phyloP scores from a whole-genome alignment of 768 basidiomycete genomes.

The Panellus pusillus region DNA sequence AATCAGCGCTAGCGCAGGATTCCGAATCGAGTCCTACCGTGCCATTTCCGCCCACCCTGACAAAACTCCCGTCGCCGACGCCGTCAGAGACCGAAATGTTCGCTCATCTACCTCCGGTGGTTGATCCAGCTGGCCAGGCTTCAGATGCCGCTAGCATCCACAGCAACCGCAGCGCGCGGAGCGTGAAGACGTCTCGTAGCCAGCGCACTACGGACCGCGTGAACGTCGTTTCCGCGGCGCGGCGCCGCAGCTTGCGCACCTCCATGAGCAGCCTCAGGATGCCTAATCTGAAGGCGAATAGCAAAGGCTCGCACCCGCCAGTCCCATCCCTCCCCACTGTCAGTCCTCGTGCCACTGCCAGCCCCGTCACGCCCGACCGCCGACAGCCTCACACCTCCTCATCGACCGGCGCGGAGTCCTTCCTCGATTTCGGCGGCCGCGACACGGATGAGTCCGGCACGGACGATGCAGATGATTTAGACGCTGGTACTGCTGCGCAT shows the following conservation, averaged over 20 bases:
- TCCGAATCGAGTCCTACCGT: background rate
- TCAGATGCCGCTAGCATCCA: slow-evolving; percentile 41
- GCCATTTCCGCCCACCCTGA: slow-evolving; percentile 9
- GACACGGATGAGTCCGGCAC: slow-evolving; percentile 8
- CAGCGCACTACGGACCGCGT: slow-evolving; percentile 28
- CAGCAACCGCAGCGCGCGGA: slow-evolving; percentile 31
- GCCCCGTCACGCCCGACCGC: slow-evolving; percentile 5
- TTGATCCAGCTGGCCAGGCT: slow-evolving; percentile 22
- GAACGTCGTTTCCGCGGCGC: slow-evolving; percentile 61
- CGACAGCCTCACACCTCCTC: too few species aligned
- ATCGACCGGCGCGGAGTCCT: slow-evolving; percentile 27
- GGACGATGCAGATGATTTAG: background rate
- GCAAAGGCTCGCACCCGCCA: slow-evolving; percentile 20
- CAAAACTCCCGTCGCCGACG: slow-evolving; percentile 13
- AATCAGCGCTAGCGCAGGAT: background rate
- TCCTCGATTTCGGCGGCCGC: slow-evolving; percentile 33
- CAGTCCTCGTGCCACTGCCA: background rate
- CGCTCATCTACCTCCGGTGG: slow-evolving; percentile 3
- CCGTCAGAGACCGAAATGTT: slow-evolving; percentile 5
- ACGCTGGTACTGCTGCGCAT: too few species aligned
- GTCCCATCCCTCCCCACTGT: slow-evolving; percentile 7
- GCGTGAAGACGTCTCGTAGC: slow-evolving; percentile 26
- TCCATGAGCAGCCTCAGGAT: slow-evolving; percentile 70
- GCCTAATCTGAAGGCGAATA: slow-evolving; percentile 31
- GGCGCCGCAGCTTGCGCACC: slow-evolving; percentile 58